Evolutionary conservation across 768 basidiomycete species (phyloP).

Genomic region (Lyophyllum atratum): DNA sequence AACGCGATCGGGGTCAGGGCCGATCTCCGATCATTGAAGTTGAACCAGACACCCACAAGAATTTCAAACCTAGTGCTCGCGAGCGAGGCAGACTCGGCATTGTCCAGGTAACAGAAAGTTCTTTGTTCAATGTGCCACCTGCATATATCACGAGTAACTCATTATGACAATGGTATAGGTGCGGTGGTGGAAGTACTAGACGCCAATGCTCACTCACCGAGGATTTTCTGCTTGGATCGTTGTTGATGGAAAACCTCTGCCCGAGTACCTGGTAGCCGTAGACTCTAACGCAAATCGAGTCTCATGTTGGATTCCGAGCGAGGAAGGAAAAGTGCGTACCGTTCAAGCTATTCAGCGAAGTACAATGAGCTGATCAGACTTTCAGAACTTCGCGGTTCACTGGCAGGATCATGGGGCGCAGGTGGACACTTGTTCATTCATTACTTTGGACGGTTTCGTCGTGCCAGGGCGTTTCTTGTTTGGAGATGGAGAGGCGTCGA

Average conservation of each 20-base stretch:
- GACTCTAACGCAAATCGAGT: constrained; percentile 46
- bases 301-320: constrained; percentile 71
- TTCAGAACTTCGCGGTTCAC: constrained; percentile 59
- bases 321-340: constrained; percentile 53
- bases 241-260: constrained; percentile 47
- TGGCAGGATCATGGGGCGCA: constrained; percentile 64
- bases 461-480: constrained; percentile 65
- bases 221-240: constrained; percentile 74
- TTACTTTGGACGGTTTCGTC: constrained; percentile 63
- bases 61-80: not conserved
- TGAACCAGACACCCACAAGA: constrained; percentile 8
- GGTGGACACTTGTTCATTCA: constrained; percentile 58
- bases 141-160: not conserved
- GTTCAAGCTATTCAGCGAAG: not conserved
- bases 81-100: not conserved
- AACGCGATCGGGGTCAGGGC: constrained; percentile 7
- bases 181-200: not conserved
- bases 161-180: not conserved
- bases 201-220: constrained; percentile 51
- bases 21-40: constrained; percentile 14
- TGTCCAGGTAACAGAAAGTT: not conserved
- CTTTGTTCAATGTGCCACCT: too few relatives aligned
- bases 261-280: constrained; percentile 57
- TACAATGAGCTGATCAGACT: not conserved
- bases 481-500: constrained; percentile 55